Evolutionary conservation across 768 basidiomycete genomes (phyloP).

Genomic region (Favolaschia claudopus): DNA sequence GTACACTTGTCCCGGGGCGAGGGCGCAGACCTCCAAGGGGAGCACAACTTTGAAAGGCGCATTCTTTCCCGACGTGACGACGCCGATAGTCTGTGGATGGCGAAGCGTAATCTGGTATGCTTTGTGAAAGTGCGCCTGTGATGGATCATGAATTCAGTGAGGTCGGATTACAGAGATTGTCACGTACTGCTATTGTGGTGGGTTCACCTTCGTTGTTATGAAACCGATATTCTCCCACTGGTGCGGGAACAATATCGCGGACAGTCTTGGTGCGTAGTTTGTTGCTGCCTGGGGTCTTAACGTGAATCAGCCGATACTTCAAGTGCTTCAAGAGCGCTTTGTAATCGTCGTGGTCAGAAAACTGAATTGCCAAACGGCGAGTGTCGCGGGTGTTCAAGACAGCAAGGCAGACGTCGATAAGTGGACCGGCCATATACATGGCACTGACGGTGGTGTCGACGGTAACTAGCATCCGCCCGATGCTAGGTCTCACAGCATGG

Average conservation of each 20-base stretch:
- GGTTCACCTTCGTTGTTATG: constrained; percentile 28
- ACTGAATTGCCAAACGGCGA: constrained; percentile 31
- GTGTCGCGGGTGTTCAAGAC: constrained; percentile 30
- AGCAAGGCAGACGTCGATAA: constrained; percentile 33
- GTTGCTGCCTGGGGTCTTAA: constrained; percentile 24
- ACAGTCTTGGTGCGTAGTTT: constrained; percentile 34
- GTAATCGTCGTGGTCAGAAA: constrained; percentile 22
- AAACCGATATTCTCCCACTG: constrained; percentile 44
- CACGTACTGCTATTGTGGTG: constrained; percentile 42
- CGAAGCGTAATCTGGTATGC: constrained; percentile 36
- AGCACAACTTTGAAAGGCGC: constrained; percentile 33
- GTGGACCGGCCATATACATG: constrained; percentile 34
- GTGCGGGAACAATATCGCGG: constrained; percentile 32
- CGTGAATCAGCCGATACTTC: constrained; percentile 31
- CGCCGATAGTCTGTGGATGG: constrained; percentile 40
- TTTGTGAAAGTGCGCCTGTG: constrained; percentile 44
- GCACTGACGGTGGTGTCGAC: constrained; percentile 44
- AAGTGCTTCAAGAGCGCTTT: constrained; percentile 37
- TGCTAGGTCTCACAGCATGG: constrained; percentile 47
- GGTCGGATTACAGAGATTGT: background rate
- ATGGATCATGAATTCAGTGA: background rate
- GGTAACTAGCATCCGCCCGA: constrained; percentile 39
- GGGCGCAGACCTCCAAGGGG: constrained; percentile 48
- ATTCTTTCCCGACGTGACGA: constrained; percentile 32
- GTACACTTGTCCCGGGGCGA: constrained; percentile 48